A percentile compares a stretch with the other conserved stretches of the same genome.
These are phyloP conservation scores for Citrus maxima DNA, from an alignment of 345 rosid genomes.

Conservation along the genomic window DNA sequence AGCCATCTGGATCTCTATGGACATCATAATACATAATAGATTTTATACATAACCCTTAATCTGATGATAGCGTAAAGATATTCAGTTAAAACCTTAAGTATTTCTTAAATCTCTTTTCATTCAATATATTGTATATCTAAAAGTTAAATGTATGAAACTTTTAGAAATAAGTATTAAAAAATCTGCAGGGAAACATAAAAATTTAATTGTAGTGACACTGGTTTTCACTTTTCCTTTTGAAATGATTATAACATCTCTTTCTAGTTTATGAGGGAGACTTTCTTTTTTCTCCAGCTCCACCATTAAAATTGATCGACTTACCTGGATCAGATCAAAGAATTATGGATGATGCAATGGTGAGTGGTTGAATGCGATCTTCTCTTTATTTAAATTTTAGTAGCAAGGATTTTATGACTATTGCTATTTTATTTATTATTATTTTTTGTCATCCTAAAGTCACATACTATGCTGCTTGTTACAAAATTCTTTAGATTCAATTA, in stretches of 20 bases:
- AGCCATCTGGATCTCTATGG: neutral
- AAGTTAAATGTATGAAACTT: neutral
- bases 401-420: neutral
- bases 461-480: neutral
- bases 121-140: neutral
- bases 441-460: neutral
- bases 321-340: conserved; percentile 98
- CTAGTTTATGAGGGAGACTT: neutral
- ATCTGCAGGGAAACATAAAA: neutral
- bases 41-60: neutral
- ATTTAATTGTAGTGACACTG: neutral
- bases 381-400: conserved; percentile 2
- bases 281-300: conserved; percentile 65
- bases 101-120: neutral
- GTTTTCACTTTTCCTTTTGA: neutral
- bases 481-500: neutral
- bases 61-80: neutral
- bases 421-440: neutral
- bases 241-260: neutral
- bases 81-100: neutral
- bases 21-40: neutral
- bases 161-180: neutral
- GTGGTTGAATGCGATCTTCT: conserved; percentile 17
- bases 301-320: conserved; percentile 86
- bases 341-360: conserved; percentile 83